Base-by-base conservation (phyloP, 2,329 filamentous ascomycete species). In the Fusarium pininemorale region DNA sequence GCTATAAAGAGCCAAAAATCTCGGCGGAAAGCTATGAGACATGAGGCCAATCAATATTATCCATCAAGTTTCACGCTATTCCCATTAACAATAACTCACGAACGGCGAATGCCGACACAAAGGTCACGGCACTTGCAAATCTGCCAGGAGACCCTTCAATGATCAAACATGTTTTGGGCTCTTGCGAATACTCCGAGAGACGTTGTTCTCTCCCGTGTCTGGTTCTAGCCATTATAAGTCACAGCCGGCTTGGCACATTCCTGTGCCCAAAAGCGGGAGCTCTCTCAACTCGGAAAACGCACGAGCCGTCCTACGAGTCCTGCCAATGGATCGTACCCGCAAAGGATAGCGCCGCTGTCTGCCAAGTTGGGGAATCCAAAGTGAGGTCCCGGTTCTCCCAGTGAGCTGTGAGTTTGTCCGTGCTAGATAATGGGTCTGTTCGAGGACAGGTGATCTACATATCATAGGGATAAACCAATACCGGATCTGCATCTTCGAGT, bases 241-340 rank as follows among this genome's bases (percentile, higher is more conserved):
- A 64, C 30, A 51, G 54, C 63, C 48, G 26, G 53, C 71, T 75
- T 76, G 63, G 57, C 66, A 70, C 75, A 77, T 77, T 75, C 75
- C 73, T 61, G 26, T 56, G 56, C 30, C 39, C 47, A 53, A 32
- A 63, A 59, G 58, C 50, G 41, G 56, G 37, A 60, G 48, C 50
- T 50, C 51, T 50, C 51, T 54, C 38, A 66, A 64, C 62, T 51
- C 62, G 44, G 55, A 37, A 58, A 58, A 50, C 45, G 61, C 58
- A 73, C 71, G 50, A 67, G 66, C 75, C 73, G 44, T 55, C 39
- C 42, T 65, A 61, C 37, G 44, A 74, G 38, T 75, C 44, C 59
- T 72, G 67, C 59, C 67, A 72, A 28, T 39, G 24, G 50, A 48
- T 28, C 38, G 44, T 28, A 62, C 58, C 60, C 63, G 60, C 15